Percentiles rank a stretch among this genome's conserved stretches.
These are phyloP conservation scores for Paracoccidioides lutzii DNA, from an alignment of 2,329 filamentous ascomycete species.

Conservation along the genomic window DNA sequence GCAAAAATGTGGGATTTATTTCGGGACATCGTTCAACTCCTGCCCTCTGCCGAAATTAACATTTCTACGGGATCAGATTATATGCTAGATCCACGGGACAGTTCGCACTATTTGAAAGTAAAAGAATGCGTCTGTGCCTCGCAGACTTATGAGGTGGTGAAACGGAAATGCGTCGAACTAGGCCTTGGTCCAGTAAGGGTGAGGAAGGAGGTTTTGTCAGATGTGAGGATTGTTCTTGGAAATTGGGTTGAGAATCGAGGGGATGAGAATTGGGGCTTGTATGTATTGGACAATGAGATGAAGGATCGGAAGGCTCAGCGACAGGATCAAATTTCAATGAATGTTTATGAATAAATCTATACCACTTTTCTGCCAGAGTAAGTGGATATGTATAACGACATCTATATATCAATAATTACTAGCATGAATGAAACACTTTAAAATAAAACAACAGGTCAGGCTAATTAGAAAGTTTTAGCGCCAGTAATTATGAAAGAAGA, in stretches of 20 bases:
- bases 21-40: slow-evolving; percentile 13
- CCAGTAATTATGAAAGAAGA: no score
- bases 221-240: slow-evolving; percentile 21
- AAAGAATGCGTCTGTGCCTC: slow-evolving; percentile 6
- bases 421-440: no score
- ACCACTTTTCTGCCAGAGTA: no score
- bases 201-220: slow-evolving; percentile 15
- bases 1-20: slow-evolving; percentile 26
- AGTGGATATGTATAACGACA: no score
- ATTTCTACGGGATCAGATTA: not conserved
- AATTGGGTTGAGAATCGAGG: slow-evolving; percentile 28
- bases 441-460: no score
- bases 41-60: not conserved
- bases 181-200: slow-evolving; percentile 13
- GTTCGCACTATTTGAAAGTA: not conserved
- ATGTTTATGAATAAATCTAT: no score
- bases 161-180: slow-evolving; percentile 10
- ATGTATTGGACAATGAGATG: slow-evolving; percentile 20
- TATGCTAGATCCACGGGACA: not conserved
- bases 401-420: no score
- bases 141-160: slow-evolving; percentile 22
- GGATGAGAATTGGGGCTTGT: slow-evolving; percentile 27
- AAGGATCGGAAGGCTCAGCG: not conserved
- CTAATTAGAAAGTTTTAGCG: no score
- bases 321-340: not conserved